These are phyloP conservation scores for Cryptosporidium sp. DNA, from an alignment of 169 alveolate species.

Conservation along the genomic window DNA sequence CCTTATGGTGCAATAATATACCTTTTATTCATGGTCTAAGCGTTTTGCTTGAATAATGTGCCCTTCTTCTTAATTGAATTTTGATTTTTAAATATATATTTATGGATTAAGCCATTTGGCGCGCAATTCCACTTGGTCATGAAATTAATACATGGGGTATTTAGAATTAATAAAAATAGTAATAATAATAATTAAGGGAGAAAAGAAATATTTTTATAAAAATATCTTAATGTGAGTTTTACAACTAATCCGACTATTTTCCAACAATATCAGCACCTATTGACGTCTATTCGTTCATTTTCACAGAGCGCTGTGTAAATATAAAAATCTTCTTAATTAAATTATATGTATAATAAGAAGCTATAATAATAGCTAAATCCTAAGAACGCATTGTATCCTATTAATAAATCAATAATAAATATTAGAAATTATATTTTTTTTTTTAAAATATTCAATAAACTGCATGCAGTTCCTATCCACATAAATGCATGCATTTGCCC, in stretches of 20 bases:
- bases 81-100: background rate
- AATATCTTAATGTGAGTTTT: background rate
- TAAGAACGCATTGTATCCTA: background rate
- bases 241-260: no score
- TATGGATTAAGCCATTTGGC: background rate
- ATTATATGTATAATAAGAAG: no score
- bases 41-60: background rate
- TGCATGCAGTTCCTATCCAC: background rate
- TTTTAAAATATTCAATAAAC: background rate
- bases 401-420: background rate
- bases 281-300: no score
- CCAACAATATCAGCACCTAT: no score
- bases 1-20: background rate
- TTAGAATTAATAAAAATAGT: background rate
- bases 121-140: conserved; percentile 11
- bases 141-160: background rate
- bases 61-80: background rate
- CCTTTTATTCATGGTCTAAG: background rate
- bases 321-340: no score
- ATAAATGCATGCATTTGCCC: conserved; percentile 13
- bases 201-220: no score
- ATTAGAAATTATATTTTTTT: background rate
- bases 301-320: no score
- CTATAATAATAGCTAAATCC: background rate
- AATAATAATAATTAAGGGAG: no score